Evolutionary conservation across 2,329 filamentous ascomycete species (phyloP).

Genomic region (Penicillium sp.): DNA sequence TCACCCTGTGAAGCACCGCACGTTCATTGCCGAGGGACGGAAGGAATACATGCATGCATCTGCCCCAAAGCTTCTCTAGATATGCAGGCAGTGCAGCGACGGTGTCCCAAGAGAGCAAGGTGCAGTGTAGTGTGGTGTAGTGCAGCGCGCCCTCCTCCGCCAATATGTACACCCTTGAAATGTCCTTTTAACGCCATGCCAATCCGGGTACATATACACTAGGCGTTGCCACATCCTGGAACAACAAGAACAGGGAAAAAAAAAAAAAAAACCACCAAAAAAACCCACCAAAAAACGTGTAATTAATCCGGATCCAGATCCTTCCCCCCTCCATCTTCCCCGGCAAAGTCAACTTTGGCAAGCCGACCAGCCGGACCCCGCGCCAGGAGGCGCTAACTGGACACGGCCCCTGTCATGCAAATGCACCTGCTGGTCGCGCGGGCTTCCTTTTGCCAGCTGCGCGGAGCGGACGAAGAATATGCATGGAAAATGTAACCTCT

Average conservation of each 20-base stretch:
- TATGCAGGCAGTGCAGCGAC: conserved; percentile 6
- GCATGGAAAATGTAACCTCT: conserved; percentile 41
- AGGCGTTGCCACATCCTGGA: no score
- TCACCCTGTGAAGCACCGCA: background rate
- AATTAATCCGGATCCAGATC: conserved; percentile 1
- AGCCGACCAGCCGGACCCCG: conserved; percentile 1
- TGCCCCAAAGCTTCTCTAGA: conserved; percentile 10
- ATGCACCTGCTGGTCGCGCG: conserved; percentile 1
- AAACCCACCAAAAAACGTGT: conserved; percentile 3
- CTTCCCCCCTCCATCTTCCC: no score
- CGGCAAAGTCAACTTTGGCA: conserved; percentile 4
- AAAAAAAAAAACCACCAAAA: no score
- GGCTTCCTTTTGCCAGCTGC: conserved; percentile 2
- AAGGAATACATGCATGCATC: conserved; percentile 14
- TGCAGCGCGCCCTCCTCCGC: no score
- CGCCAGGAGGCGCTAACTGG: conserved; percentile 14
- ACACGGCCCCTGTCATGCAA: conserved; percentile 16
- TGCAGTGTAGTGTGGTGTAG: conserved; percentile 11
- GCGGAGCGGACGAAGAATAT: conserved; percentile 42
- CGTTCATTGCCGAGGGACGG: conserved; percentile 10
- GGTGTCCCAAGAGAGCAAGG: conserved; percentile 16
- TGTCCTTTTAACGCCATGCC: no score
- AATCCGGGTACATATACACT: no score
- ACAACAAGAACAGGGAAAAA: background rate
- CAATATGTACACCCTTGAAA: no score